Evolutionary conservation across 2,329 filamentous ascomycete genomes (phyloP).

Genomic region (Penicillium sp.): DNA sequence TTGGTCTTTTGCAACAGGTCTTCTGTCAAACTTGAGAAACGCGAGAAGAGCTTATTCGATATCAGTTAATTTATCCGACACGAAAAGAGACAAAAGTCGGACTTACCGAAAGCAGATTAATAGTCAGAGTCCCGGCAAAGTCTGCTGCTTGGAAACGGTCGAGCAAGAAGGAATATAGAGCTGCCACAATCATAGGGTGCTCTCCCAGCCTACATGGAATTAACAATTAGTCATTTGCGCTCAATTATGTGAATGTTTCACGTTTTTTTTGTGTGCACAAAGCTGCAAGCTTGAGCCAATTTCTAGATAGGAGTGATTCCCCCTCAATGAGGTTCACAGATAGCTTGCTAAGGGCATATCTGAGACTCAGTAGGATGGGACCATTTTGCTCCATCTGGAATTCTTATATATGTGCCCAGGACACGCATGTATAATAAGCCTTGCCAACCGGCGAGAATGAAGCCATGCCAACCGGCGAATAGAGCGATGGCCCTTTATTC

Average conservation of each 20-base stretch:
- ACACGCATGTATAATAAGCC: slow-evolving; percentile 1
- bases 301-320: slow-evolving; percentile 1
- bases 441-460: background rate
- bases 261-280: background rate
- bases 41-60: slow-evolving; percentile 48
- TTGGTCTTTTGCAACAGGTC: slow-evolving; percentile 60
- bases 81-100: background rate
- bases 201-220: slow-evolving; percentile 46
- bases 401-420: background rate
- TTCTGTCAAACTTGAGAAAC: slow-evolving; percentile 57
- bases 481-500: slow-evolving; percentile 26
- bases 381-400: background rate
- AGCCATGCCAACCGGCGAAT: background rate
- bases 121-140: slow-evolving; percentile 44
- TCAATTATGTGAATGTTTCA: slow-evolving; percentile 1
- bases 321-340: background rate
- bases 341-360: slow-evolving; percentile 1
- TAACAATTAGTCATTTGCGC: slow-evolving; percentile 26
- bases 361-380: background rate
- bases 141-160: slow-evolving; percentile 50
- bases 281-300: background rate
- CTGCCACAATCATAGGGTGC: slow-evolving; percentile 47
- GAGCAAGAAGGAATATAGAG: slow-evolving; percentile 48
- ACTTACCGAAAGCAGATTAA: slow-evolving; percentile 47
- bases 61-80: slow-evolving; percentile 23